Percentiles rank a stretch among this genome's conserved stretches.
phyloP scores from a whole-genome alignment of 768 basidiomycete species.

The Steccherinum ochraceum region DNA sequence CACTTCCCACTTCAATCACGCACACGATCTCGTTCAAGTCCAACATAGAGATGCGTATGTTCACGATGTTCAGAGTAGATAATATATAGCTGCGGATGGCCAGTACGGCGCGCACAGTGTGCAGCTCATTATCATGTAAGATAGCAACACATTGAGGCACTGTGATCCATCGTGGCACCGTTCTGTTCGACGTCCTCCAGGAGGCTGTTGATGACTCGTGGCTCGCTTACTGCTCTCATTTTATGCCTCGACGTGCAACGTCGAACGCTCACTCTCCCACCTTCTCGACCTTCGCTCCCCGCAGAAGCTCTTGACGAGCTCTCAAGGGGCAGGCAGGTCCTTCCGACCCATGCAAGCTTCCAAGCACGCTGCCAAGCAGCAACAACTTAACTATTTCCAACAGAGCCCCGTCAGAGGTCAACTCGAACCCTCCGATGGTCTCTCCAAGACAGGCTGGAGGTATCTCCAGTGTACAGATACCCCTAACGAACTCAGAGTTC shows the following conservation, averaged over 20 bases:
- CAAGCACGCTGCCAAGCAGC: background rate
- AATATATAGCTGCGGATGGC: no score
- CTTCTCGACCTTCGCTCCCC: background rate
- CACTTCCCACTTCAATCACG: no score
- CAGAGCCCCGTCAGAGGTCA: constrained; percentile 69
- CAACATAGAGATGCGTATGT: no score
- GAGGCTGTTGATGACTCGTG: background rate
- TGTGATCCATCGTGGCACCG: no score
- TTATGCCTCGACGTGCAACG: background rate
- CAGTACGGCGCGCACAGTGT: no score
- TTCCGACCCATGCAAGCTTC: background rate
- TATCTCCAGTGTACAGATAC: constrained; percentile 76
- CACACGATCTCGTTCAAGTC: no score
- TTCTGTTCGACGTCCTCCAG: no score
- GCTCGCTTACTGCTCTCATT: background rate
- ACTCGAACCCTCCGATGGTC: constrained; percentile 57
- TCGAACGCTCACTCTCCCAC: background rate
- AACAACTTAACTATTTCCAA: constrained; percentile 45
- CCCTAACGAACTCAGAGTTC: constrained; percentile 66
- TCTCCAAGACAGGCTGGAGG: constrained; percentile 53
- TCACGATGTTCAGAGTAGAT: no score
- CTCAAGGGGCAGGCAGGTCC: background rate
- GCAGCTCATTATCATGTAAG: no score
- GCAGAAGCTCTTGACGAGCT: no score
- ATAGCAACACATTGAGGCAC: no score